Evolutionary conservation across 805 yeast species (phyloP).

Genomic region (Barnettozyma californica): DNA sequence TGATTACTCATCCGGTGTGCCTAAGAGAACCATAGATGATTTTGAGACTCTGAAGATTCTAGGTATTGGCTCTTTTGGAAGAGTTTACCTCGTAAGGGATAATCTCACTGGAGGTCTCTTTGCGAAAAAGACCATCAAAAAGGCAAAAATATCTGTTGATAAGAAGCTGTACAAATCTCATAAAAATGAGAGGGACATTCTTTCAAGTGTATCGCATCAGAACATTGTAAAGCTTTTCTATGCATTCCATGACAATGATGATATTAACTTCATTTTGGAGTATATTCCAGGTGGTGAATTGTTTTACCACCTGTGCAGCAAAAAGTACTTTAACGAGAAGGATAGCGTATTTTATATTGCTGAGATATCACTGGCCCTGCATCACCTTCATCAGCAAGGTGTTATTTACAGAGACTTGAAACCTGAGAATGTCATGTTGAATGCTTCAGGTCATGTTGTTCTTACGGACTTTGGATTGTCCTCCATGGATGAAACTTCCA

Average conservation of each 20-base stretch:
- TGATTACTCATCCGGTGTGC: slow-evolving; percentile 13
- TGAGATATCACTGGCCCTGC: slow-evolving; percentile 71
- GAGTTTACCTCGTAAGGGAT: slow-evolving; percentile 75
- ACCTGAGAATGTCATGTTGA: slow-evolving; percentile 84
- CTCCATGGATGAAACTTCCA: slow-evolving; percentile 31
- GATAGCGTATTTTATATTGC: slow-evolving; percentile 75
- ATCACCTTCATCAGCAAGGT: slow-evolving; percentile 73
- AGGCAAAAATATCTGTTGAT: slow-evolving; percentile 66
- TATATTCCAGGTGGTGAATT: slow-evolving; percentile 90
- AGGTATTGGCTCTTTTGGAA: slow-evolving; percentile 87
- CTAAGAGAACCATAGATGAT: slow-evolving; percentile 36
- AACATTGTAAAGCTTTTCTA: slow-evolving; percentile 78
- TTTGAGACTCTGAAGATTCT: slow-evolving; percentile 67
- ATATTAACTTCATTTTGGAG: slow-evolving; percentile 70
- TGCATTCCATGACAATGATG: slow-evolving; percentile 75
- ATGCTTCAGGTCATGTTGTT: slow-evolving; percentile 72
- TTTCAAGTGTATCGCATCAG: slow-evolving; percentile 69
- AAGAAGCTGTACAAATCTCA: slow-evolving; percentile 58
- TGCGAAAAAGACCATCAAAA: slow-evolving; percentile 82
- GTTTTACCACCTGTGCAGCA: slow-evolving; percentile 38
- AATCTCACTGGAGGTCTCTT: slow-evolving; percentile 51
- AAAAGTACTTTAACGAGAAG: slow-evolving; percentile 46
- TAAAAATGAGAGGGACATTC: slow-evolving; percentile 69
- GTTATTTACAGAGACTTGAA: slow-evolving; percentile 83
- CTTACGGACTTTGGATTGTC: slow-evolving; percentile 83